These are phyloP conservation scores for Cydonia oblonga DNA, from an alignment of 331 rosid species.

Conservation along the genomic window DNA sequence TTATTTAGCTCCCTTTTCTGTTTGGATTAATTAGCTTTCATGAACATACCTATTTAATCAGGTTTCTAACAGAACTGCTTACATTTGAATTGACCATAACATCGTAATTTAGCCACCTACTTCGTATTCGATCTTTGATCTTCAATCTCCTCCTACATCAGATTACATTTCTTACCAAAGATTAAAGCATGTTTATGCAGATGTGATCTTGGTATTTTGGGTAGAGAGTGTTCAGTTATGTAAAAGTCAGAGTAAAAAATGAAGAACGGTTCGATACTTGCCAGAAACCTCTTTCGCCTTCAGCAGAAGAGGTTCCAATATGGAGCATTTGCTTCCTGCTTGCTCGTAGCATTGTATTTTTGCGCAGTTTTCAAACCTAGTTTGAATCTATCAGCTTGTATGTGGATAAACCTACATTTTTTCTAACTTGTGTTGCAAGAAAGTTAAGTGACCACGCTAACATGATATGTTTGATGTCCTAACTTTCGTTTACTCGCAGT, in stretches of 20 bases:
- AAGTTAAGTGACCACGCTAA: background rate
- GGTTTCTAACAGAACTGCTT: background rate
- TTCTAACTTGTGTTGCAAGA: background rate
- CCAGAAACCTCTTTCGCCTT: background rate
- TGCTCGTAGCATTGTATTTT: conserved; percentile 7
- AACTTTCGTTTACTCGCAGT: conserved; percentile 22
- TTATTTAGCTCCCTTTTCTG: background rate
- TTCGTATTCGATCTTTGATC: too few species aligned
- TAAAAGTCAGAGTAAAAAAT: background rate
- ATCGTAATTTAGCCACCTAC: background rate
- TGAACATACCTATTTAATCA: background rate
- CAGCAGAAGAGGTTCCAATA: background rate
- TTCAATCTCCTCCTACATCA: too few species aligned
- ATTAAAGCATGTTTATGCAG: too few species aligned
- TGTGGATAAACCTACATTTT: conserved; percentile 12
- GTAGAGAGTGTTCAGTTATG: background rate
- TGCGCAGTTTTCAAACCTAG: conserved; percentile 63
- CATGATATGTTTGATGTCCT: background rate
- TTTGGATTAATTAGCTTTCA: background rate
- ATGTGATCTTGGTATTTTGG: background rate
- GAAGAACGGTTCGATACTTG: background rate
- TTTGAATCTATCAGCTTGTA: conserved; percentile 47
- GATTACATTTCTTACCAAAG: too few species aligned
- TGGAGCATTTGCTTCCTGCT: background rate
- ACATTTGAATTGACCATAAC: background rate